Evolutionary conservation across 371 early-diverging fungal genomes (phyloP), one percentile per base, ranked within the genome.

Genomic region (Amoeboaphelidium protococcarum): DNA sequence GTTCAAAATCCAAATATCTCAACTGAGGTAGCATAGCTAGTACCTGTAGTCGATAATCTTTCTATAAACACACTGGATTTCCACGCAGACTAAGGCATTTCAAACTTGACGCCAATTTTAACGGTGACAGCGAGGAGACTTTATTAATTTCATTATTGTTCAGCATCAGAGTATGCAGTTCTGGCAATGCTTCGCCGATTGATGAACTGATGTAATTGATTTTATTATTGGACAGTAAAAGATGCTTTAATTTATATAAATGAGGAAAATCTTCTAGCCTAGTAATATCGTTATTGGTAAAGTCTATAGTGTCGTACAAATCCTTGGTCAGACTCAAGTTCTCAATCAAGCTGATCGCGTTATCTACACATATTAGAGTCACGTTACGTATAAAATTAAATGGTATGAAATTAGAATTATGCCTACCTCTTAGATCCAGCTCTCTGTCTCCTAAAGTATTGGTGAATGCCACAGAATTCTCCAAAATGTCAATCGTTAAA

Each of bases 271-370:
- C 83, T 50, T 76, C 77, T 23, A 95, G 64, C 0, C 67, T 52
- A 20, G 76, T 71, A 42, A 95, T 64, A 42, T 83, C 85, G 59
- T 95, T 95, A 59, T 86, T 76, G 46, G 84, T 80, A 26, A 95
- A 67, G 59, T 92, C 89, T 45, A 95, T 67, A 21, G 84, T 66
- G 62, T 92, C 92, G 63, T 90, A 73, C 49, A 73, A 69, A 60
- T 91, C 85, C 81, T 78, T 86, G 13, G 89, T 79, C 10, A 78
- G 80, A 46, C 87, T 84, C 23, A 95, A 66, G 61, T 95, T 91
- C 59, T 95, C 92, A 48, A 95, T 80, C n/a, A n/a, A n/a, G n/a
- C n/a, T n/a, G n/a, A n/a, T 50, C 68, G 65, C 46, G 83, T 73
- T 42, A 91, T 82, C 55, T 82, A 81, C 49, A 77, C 70, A 52